A percentile compares a stretch with the other conserved stretches of the same genome.
phyloP scores from a whole-genome alignment of 306 rosid genomes.

The Cicer chorassanicum region DNA sequence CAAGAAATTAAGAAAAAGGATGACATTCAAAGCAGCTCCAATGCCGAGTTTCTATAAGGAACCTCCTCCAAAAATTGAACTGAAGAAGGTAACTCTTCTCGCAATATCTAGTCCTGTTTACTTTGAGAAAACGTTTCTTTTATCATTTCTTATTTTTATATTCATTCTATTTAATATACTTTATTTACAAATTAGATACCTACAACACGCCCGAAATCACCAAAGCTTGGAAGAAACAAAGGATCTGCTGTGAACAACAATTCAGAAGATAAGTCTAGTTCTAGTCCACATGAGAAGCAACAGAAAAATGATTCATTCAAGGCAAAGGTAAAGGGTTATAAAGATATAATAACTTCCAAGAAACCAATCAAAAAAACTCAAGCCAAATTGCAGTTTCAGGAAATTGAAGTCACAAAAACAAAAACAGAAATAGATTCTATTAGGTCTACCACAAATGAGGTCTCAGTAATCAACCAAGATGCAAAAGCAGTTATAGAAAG shows the following conservation, averaged over 20 bases:
- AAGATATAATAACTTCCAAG: conserved; percentile 57
- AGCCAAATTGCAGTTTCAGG: conserved; percentile 53
- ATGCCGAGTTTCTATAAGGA: conserved; percentile 96
- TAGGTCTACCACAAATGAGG: conserved; percentile 43
- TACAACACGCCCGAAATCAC: conserved; percentile 87
- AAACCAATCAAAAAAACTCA: conserved; percentile 63
- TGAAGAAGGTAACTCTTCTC: conserved; percentile 69
- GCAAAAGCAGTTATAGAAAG: conserved; percentile 44
- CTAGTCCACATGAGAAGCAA: conserved; percentile 55
- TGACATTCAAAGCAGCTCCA: conserved; percentile 89
- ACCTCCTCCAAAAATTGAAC: conserved; percentile 85
- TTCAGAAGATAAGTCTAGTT: conserved; percentile 57
- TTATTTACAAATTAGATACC: conserved; percentile 66
- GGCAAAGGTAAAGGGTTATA: conserved; percentile 49
- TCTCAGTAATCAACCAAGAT: conserved; percentile 44
- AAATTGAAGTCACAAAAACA: conserved; percentile 47
- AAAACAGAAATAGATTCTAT: conserved; percentile 49
- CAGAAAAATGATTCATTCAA: conserved; percentile 58
- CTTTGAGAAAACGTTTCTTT: no score
- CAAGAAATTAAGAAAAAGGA: conserved; percentile 77
- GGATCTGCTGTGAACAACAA: conserved; percentile 51
- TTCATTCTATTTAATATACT: conserved; percentile 15
- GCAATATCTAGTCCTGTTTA: not conserved
- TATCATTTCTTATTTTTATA: not conserved
- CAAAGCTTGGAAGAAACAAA: conserved; percentile 88